Evolutionary conservation across 2,329 filamentous ascomycete genomes (phyloP), one percentile per base, ranked within the genome.

Genomic region (Seiridium unicorne): DNA sequence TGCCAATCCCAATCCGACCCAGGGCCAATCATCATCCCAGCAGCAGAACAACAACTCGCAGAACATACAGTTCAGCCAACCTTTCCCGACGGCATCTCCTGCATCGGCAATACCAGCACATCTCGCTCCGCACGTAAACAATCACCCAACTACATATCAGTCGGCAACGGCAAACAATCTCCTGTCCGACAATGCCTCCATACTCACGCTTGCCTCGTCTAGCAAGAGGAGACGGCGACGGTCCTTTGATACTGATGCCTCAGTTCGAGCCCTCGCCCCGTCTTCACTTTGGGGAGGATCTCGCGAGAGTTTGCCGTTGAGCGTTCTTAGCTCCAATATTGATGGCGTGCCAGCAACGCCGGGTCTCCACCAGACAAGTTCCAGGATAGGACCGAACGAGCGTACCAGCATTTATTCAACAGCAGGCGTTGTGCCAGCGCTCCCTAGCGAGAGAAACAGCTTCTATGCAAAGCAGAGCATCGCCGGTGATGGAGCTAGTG

Each of bases 201-300:
- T 96, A 66, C 77, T 96, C 62, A 96, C 92, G 0, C 81, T 96
- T 11, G 92, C 92, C 2, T 94, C 91, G 3, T 93, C 90, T 0
- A 92, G 89, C 64, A 92, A 94, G 76, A 86, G 89, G 44, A 84
- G 88, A 35, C 87, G 92, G 42, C 85, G 91, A 54, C 85, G 91
- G 62, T 93, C 90, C 36, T 87, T 94, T 75, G 92, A 95, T 73
- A 95, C 92, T 0, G 90, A 95, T 71, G 92, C 92, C 4, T 94
- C 90, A 0, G 90, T 95, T 44, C 89, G 92, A 48, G 92, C 92
- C 2, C 78, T 96, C n/a, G 90, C 92, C 1, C 91, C 91, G 0
- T 92, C 89, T 0, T 93, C 90, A 0, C 81, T 94, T 4, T 95
- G 90, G 81, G 91, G 91, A 49, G 91, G 91, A 48, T 92, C 89